Conservation (phyloP, 306 rosid species). For the Cucumis sativus region DNA sequence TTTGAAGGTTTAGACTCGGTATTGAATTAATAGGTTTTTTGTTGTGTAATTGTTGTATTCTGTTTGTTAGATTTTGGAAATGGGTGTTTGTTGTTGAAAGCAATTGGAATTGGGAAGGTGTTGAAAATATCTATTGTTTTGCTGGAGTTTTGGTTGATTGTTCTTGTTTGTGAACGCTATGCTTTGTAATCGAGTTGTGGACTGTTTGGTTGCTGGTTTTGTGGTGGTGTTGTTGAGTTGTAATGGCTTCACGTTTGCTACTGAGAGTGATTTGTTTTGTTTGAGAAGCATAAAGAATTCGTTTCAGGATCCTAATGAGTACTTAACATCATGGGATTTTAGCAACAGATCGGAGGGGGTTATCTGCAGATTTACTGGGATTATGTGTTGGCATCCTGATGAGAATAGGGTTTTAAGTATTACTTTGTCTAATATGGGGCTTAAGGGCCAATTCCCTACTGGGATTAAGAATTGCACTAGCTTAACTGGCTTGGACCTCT, state of each 20-base stretch:
- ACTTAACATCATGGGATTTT: conserved; percentile 51
- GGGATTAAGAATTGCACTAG: conserved; percentile 43
- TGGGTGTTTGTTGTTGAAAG: background rate
- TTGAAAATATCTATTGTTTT: background rate
- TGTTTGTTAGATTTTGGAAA: background rate
- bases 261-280: conserved; percentile 45
- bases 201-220: conserved; percentile 14
- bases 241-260: conserved; percentile 32
- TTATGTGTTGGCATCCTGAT: conserved; percentile 87
- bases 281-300: conserved; percentile 26
- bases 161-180: conserved; percentile 19
- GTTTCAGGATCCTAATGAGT: conserved; percentile 42
- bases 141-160: background rate
- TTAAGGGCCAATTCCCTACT: conserved; percentile 54
- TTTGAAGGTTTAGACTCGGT: background rate
- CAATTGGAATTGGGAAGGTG: background rate
- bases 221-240: conserved; percentile 34
- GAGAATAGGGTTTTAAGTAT: conserved; percentile 66
- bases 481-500: conserved; percentile 73
- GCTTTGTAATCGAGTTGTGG: conserved; percentile 14
- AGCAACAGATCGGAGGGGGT: conserved; percentile 46
- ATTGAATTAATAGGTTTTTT: background rate
- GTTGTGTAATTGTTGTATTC: background rate
- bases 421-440: conserved; percentile 52
- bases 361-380: conserved; percentile 56